Evolutionary conservation across 352 stramenopile species (phyloP).

Genomic region (Blastocystis hominis): DNA sequence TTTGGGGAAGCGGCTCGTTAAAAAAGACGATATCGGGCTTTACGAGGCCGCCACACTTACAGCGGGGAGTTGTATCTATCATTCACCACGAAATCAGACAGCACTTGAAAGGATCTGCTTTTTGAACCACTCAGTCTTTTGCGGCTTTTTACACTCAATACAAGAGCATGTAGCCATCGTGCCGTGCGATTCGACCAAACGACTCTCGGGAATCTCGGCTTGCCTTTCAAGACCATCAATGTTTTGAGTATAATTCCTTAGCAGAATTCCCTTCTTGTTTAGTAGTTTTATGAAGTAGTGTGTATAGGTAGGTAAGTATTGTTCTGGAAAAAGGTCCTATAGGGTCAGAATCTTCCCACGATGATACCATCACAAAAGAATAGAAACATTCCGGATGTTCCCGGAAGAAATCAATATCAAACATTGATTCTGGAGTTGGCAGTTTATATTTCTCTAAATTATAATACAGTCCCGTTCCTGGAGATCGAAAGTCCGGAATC

Average conservation of each 20-base stretch:
- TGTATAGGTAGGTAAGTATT: slow-evolving; percentile 76
- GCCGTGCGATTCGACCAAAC: slow-evolving; percentile 84
- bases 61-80: slow-evolving; percentile 46
- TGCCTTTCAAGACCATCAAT: slow-evolving; percentile 87
- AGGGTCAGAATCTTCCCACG: slow-evolving; percentile 50
- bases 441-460: slow-evolving; percentile 72
- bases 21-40: slow-evolving; percentile 96
- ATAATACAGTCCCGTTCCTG: slow-evolving; percentile 72
- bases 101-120: slow-evolving; percentile 54
- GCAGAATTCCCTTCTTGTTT: slow-evolving; percentile 78
- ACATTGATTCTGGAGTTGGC: slow-evolving; percentile 87
- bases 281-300: slow-evolving; percentile 85
- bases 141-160: slow-evolving; percentile 69
- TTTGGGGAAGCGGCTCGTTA: slow-evolving; percentile 78
- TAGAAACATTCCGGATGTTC: slow-evolving; percentile 89
- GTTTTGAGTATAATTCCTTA: slow-evolving; percentile 90
- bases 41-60: slow-evolving; percentile 77
- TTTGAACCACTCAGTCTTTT: slow-evolving; percentile 58
- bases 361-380: slow-evolving; percentile 72
- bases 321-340: slow-evolving; percentile 70
- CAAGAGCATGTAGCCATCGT: slow-evolving; percentile 78
- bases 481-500: slow-evolving; percentile 91
- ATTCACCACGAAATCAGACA: neutral
- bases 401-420: slow-evolving; percentile 91
- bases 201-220: slow-evolving; percentile 73